Base-by-base conservation (phyloP, 352 stramenopile species). In the Discostella stelligera region DNA sequence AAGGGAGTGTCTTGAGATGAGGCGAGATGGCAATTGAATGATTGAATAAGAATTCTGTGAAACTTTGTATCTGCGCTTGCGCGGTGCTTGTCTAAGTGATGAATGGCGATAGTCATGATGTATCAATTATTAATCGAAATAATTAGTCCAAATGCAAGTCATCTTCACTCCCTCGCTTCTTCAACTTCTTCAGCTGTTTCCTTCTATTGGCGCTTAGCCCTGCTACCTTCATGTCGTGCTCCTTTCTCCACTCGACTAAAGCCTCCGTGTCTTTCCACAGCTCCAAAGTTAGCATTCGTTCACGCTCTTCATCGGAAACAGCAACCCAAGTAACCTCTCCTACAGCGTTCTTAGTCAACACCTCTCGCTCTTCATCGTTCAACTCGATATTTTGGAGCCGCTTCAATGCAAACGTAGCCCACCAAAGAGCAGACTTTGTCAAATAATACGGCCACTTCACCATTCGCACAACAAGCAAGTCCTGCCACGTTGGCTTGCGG, bases 311-410 rank as follows among this genome's bases (percentile, higher is more conserved):
- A n/a, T 90, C 85, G 11, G 74, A 85, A 10, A 70, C 60, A 67
- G 82, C 68, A 41, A 84, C 78, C 87, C 87, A 93, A n/a, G 65
- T 62, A 16, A 91, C 76, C 46, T 87, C 74, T 52, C 87, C 87
- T 23, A 93, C 84, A 30, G 85, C 84, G 50, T 87, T 86, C 68
- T 82, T 77, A 11, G 87, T 93, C 64, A 93, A 83, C 8, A 89
- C 79, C 53, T 80, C 41, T 56, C 74, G 48, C 70, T 93, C 87
- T 71, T 91, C 82, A 0, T 90, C 79, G 30, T 79, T 90, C 0
- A 91, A 55, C 49, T 85, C 76, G 13, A 84, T 21, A 20, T 85
- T 84, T 63, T 74, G 67, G 13, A 90, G 14, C 53, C 87, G 73
- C n/a, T 78, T 66, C 16, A 79, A 44, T 49, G 56, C 83, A 75